Evolutionary conservation across 108 stramenopile species (phyloP), one percentile per base, ranked within the genome.

Genomic region (Skeletonema menzelii): DNA sequence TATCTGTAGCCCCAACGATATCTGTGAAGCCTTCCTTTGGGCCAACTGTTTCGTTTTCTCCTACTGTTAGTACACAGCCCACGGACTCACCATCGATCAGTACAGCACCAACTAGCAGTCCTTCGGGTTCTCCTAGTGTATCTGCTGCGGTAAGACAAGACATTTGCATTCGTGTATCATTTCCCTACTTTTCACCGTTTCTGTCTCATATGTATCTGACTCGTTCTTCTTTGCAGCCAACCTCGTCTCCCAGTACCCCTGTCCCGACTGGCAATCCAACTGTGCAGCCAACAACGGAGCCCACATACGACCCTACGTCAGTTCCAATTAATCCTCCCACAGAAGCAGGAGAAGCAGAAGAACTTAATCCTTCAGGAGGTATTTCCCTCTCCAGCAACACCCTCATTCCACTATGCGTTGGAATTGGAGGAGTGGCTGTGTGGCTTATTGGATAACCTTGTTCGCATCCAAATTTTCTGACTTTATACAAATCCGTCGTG

Each of bases 1-100:
- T 30, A 17, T 56, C 74, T 42, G 5, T 57, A 32, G 37, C 61
- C 7, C 76, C 76, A 8, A 77, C 68, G 19, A 34, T 65, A 6
- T 69, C 76, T 6, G 24, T 53, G 27, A 20, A 19, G 19, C 59
- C 40, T 47, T 62, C 70, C 2, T 19, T 27, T 42, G 17, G n/a
- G 59, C 70, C 60, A 30, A 71, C 70, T 27, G 1, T 5, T 15
- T 53, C 38, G 5, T 20, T 42, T 1, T 31, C 70, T 60, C 27
- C 57, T 13, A 35, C 60, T 32, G 37, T 40, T 58, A 32, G 20
- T 59, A 8, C 56, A 27, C 30, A 22, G 27, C 70, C 69, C 38
- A 42, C 69, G 69, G 20, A 20, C 20, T 8, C 8, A 1, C 69
- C 69, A 3, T 32, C 55, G 0, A 55, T 27, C 59, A 61, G 44